phyloP scores from a whole-genome alignment of 176 grass and related monocot genomes.

The Poa annua region DNA sequence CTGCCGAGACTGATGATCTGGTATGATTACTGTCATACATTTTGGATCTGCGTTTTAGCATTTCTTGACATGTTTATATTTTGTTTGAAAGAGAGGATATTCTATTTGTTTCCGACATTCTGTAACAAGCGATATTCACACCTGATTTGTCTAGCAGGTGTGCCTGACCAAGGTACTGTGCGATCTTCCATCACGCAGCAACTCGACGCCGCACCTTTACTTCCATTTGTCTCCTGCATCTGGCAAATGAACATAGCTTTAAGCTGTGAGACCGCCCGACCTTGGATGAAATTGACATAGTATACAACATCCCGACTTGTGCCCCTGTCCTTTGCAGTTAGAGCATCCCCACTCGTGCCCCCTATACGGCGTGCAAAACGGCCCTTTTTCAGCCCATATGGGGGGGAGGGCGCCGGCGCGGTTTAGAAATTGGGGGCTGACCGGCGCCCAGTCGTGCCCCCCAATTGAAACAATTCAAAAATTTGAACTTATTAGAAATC shows the following conservation, averaged over 20 bases:
- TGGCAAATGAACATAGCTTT: constrained; percentile 84
- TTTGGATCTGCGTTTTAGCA: neutral
- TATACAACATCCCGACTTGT: constrained; percentile 38
- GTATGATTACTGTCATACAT: constrained; percentile 44
- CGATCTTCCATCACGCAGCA: constrained; percentile 60
- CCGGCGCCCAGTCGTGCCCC: too few relatives aligned
- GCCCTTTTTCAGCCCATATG: too few relatives aligned
- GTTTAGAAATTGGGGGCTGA: too few relatives aligned
- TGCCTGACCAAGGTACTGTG: constrained; percentile 60
- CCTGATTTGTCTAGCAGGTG: constrained; percentile 45
- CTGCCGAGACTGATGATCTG: constrained; percentile 48
- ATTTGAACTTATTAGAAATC: too few relatives aligned
- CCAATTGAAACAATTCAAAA: too few relatives aligned
- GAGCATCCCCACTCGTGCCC: too few relatives aligned
- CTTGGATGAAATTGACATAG: constrained; percentile 95
- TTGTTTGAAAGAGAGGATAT: neutral
- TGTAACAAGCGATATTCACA: neutral
- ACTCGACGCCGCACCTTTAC: constrained; percentile 75
- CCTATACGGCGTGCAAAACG: too few relatives aligned
- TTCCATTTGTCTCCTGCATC: constrained; percentile 95
- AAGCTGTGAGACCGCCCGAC: constrained; percentile 51
- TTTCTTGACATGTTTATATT: constrained; percentile 2
- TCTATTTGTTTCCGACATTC: neutral
- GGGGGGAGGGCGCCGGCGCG: too few relatives aligned
- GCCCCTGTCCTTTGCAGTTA: neutral